Percentiles rank a stretch among this genome's conserved stretches.
Conservation (phyloP, 2,329 filamentous ascomycete species). For the Colletotrichum sp. region DNA sequence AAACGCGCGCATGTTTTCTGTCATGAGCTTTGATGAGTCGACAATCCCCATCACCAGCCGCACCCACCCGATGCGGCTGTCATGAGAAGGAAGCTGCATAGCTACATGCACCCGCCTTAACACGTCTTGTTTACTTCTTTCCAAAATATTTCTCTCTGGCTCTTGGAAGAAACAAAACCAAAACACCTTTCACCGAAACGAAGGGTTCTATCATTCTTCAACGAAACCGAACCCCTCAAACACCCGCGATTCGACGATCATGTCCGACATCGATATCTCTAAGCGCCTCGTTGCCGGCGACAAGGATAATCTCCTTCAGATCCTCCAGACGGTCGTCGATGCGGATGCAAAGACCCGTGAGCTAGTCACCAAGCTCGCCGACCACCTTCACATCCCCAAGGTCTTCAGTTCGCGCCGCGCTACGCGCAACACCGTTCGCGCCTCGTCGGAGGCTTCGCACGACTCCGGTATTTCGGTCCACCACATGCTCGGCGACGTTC, state of each 20-base stretch:
- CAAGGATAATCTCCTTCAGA: conserved; percentile 1
- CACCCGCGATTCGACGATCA: background rate
- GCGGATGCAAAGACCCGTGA: background rate
- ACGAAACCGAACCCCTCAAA: background rate
- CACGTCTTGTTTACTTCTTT: background rate
- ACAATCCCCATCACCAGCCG: background rate
- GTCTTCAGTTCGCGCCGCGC: background rate
- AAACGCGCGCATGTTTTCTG: background rate
- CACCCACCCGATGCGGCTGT: background rate
- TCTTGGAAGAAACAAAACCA: background rate
- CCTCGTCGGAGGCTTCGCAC: background rate
- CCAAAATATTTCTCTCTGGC: background rate
- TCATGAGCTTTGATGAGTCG: background rate
- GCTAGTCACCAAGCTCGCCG: background rate
- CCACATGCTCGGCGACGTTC: background rate
- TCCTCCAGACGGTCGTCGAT: background rate
- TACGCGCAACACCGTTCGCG: background rate
- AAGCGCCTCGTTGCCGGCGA: background rate
- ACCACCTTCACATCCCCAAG: background rate
- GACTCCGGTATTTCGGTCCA: background rate
- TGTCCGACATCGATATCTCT: background rate
- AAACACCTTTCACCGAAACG: background rate
- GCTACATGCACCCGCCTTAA: background rate
- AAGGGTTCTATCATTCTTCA: background rate
- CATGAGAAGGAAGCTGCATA: background rate